Percentiles rank a stretch among this genome's conserved stretches.
Evolutionary conservation across 2,329 filamentous ascomycete genomes (phyloP).

Genomic region (Colletotrichum limetticola): DNA sequence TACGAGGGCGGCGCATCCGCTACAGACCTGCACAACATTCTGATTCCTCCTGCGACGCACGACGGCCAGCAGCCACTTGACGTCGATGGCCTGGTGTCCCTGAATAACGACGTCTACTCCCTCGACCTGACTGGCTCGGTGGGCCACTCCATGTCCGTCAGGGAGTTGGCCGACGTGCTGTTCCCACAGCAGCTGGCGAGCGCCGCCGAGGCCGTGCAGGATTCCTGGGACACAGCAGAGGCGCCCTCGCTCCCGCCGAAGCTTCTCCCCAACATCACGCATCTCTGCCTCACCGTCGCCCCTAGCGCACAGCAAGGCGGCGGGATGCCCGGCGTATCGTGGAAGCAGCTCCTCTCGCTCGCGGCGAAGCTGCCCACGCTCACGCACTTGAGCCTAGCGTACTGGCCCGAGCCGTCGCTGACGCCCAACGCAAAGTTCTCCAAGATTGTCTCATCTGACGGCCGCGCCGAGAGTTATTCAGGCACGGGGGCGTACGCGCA

Average conservation of each 20-base stretch:
- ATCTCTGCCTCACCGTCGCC: slow-evolving; percentile 66
- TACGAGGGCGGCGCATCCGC: slow-evolving; percentile 59
- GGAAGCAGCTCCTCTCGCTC: slow-evolving; percentile 68
- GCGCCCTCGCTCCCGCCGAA: slow-evolving; percentile 38
- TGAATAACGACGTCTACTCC: slow-evolving; percentile 60
- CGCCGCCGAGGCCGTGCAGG: slow-evolving; percentile 48
- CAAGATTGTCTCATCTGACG: slow-evolving; percentile 57
- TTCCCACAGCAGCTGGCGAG: slow-evolving; percentile 49
- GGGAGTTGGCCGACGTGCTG: slow-evolving; percentile 62
- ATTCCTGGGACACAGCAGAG: slow-evolving; percentile 64
- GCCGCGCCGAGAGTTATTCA: slow-evolving; percentile 59
- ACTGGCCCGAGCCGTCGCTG: slow-evolving; percentile 70
- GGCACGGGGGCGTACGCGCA: slow-evolving; percentile 69
- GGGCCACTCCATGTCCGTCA: slow-evolving; percentile 61
- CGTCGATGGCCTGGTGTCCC: slow-evolving; percentile 31
- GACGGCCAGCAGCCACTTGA: slow-evolving; percentile 39
- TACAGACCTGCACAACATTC: slow-evolving; percentile 60
- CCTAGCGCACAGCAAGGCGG: slow-evolving; percentile 40
- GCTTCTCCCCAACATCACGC: slow-evolving; percentile 67
- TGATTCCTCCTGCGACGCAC: slow-evolving; percentile 49
- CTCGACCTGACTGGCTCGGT: slow-evolving; percentile 66
- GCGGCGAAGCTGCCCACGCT: slow-evolving; percentile 62
- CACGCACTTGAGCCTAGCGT: slow-evolving; percentile 70
- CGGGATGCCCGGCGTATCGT: slow-evolving; percentile 55
- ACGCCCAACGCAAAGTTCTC: slow-evolving; percentile 63